Base-by-base conservation (phyloP, 345 rosid species). In the Carallia brachiata region DNA sequence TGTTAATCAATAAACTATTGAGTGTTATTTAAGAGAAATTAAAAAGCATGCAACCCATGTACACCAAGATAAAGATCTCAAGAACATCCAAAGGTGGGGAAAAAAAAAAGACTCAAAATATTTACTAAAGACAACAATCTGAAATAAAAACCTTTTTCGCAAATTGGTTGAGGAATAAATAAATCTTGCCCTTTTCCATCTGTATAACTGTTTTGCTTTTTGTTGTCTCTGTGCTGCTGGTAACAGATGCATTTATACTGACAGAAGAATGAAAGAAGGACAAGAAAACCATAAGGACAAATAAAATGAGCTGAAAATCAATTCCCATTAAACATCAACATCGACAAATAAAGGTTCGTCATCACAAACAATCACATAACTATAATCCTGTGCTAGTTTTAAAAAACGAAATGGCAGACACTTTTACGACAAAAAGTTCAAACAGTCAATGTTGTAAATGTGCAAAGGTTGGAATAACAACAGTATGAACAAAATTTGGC, bases 171-270 rank as follows among this genome's bases (percentile, higher is more conserved):
- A 91, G 97, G 65, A 75, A 78, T 73, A 94, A 82, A 84, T 90
- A 94, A 67, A 94, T 83, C 87, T 81, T 94, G 79, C 77, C 93
- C 80, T 91, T 94, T 69, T 94, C 97, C 91, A 94, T 91, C 68
- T 78, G 83, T 76, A 94, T 89, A 74, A 90, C 78, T 30, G 98
- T 94, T 84, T 91, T 94, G 75, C 96, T 94, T 76, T 91, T 94
- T 61, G 86, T 83, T 52, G 78, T 75, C 84, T 94, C 96, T 10
- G 95, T 89, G 81, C 93, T 91, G 74, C 97, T 94, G 67, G 92
- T 91, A 72, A 94, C 98, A 62, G 97, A 91, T 81, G 97, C 97
- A 79, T 83, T 90, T 81, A 94, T 66, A 70, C 98, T 91, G 83
- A 66, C 68, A 77, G 76, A 28, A 76, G 40, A 59, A 4, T 55